These are phyloP conservation scores for Plasmodiophora brassicae DNA, from an alignment of 208 protist species.

Conservation along the genomic window DNA sequence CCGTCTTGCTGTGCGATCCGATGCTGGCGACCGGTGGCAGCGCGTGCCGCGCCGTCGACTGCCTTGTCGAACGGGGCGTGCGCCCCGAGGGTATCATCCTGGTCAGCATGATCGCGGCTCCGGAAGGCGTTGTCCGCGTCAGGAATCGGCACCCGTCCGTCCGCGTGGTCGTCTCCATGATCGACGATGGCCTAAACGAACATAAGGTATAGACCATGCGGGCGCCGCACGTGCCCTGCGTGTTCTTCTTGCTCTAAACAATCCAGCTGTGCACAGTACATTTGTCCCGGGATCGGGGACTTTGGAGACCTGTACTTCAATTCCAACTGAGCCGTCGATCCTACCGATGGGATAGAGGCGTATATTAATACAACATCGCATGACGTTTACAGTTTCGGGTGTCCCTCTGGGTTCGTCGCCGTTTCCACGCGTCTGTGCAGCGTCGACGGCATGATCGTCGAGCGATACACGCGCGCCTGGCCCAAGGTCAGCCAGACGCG, in stretches of 20 bases:
- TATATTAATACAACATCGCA: no score
- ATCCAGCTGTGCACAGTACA: constrained; percentile 65
- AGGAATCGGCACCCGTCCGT: background rate
- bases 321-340: no score
- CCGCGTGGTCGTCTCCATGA: background rate
- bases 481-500: no score
- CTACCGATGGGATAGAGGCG: no score
- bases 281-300: constrained; percentile 89
- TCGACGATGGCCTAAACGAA: background rate
- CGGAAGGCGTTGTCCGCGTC: constrained; percentile 56
- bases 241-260: background rate
- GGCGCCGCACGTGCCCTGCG: background rate
- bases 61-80: constrained; percentile 77
- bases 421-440: no score
- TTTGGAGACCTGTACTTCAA: constrained; percentile 94
- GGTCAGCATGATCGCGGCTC: constrained; percentile 82
- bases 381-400: no score
- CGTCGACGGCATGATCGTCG: no score
- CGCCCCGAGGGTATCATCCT: constrained; percentile 88
- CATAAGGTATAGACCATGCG: background rate
- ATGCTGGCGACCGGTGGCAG: constrained; percentile 89
- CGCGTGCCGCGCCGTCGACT: constrained; percentile 63
- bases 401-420: no score
- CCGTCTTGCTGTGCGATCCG: constrained; percentile 89
- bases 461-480: no score